phyloP scores from a whole-genome alignment of 73 alveolate species.

The Durusdinium trenchii region DNA sequence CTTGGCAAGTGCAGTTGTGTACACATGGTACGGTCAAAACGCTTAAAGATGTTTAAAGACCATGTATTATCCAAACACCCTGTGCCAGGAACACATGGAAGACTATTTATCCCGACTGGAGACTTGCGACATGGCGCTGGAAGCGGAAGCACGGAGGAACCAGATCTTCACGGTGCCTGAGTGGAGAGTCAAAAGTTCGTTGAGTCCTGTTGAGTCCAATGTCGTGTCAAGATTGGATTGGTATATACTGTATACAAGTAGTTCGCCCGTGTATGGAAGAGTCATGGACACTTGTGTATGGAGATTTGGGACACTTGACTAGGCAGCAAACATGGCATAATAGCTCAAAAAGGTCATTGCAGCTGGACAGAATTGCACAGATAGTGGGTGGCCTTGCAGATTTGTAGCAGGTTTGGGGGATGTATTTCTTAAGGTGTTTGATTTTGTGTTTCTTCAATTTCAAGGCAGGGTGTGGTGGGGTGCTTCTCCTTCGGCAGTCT shows the following conservation, averaged over 20 bases:
- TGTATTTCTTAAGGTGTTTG: too few relatives aligned
- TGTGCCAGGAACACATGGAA: neutral
- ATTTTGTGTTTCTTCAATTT: too few relatives aligned
- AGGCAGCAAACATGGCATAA: neutral
- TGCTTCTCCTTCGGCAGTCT: too few relatives aligned
- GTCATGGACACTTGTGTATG: neutral
- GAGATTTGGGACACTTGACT: neutral
- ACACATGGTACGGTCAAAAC: too few relatives aligned
- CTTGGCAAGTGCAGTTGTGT: neutral
- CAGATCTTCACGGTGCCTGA: neutral
- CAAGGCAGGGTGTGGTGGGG: too few relatives aligned
- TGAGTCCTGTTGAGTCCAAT: neutral
- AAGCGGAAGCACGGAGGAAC: neutral
- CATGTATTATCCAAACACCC: neutral
- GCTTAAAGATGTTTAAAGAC: neutral
- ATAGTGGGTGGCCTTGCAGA: too few relatives aligned
- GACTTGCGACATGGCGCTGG: neutral
- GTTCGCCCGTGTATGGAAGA: neutral
- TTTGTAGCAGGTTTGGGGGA: too few relatives aligned
- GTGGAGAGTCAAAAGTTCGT: neutral
- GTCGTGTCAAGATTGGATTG: neutral
- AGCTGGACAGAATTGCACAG: neutral
- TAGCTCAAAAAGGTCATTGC: neutral
- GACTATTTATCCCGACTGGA: neutral
- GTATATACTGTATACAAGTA: neutral